phyloP scores from a whole-genome alignment of 1,284 basidiomycete species.

The Schizopora paradoxa region DNA sequence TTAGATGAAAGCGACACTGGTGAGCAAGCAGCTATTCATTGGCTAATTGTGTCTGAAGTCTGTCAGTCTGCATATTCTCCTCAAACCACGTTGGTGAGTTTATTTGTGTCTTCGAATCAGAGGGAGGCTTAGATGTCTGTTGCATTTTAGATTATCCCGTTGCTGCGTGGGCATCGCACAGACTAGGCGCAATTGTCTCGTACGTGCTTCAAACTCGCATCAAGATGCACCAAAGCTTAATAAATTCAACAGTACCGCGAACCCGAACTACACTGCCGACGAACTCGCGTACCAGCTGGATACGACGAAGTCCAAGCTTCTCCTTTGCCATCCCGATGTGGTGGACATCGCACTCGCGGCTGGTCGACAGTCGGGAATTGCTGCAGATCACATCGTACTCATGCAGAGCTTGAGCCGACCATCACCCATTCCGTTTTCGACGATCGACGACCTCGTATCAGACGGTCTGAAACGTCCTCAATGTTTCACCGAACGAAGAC shows the following conservation, averaged over 20 bases:
- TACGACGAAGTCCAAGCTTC: slow-evolving; percentile 46
- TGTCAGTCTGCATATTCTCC: slow-evolving; percentile 58
- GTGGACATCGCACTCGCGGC: slow-evolving; percentile 47
- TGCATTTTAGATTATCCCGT: slow-evolving; percentile 59
- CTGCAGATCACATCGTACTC: slow-evolving; percentile 49
- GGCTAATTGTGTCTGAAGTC: background rate
- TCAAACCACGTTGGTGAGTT: slow-evolving; percentile 60
- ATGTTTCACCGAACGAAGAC: slow-evolving; percentile 43
- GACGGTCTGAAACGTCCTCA: slow-evolving; percentile 42
- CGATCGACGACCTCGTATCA: slow-evolving; percentile 49
- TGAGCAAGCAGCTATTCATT: slow-evolving; percentile 28
- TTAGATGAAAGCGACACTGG: slow-evolving; percentile 43
- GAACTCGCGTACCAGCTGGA: slow-evolving; percentile 63
- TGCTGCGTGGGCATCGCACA: slow-evolving; percentile 70
- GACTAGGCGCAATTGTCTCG: slow-evolving; percentile 67
- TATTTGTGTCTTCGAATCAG: slow-evolving; percentile 7
- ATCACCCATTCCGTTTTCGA: slow-evolving; percentile 22
- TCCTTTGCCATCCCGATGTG: slow-evolving; percentile 54
- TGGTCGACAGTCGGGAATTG: slow-evolving; percentile 45
- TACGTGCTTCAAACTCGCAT: slow-evolving; percentile 28
- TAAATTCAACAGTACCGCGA: slow-evolving; percentile 41
- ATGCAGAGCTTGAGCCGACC: slow-evolving; percentile 32
- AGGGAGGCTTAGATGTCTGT: slow-evolving; percentile 5
- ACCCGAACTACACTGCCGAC: slow-evolving; percentile 62
- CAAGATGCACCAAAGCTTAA: background rate